These are phyloP conservation scores for Rhynchosporium secalis DNA, from an alignment of 2,329 filamentous ascomycete genomes.

Conservation along the genomic window DNA sequence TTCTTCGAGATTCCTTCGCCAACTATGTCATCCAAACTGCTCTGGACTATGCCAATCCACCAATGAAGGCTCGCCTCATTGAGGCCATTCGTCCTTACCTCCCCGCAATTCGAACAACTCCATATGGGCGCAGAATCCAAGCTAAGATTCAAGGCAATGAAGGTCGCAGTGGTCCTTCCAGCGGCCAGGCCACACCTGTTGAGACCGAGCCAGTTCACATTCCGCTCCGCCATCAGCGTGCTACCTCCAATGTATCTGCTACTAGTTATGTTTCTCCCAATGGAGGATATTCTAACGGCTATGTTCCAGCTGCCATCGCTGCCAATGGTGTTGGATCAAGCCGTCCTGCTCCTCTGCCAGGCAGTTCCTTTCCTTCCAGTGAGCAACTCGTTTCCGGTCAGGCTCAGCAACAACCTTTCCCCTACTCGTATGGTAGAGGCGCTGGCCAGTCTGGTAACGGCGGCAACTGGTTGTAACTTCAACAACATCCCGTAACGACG, in stretches of 20 bases:
- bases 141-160: slow-evolving; percentile 76
- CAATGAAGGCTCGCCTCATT: slow-evolving; percentile 73
- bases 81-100: slow-evolving; percentile 84
- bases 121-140: slow-evolving; percentile 90
- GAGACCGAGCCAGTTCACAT: slow-evolving; percentile 33
- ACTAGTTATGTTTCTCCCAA: slow-evolving; percentile 31
- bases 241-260: slow-evolving; percentile 37
- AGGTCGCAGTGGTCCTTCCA: slow-evolving; percentile 36
- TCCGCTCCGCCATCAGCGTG: slow-evolving; percentile 38
- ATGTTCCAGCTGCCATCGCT: slow-evolving; percentile 24
- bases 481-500: slow-evolving; percentile 34
- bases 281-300: slow-evolving; percentile 36
- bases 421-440: slow-evolving; percentile 36
- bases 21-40: slow-evolving; percentile 99
- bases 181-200: slow-evolving; percentile 38
- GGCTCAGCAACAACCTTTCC: slow-evolving; percentile 30
- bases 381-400: slow-evolving; percentile 31
- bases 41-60: slow-evolving; percentile 76
- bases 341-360: slow-evolving; percentile 26
- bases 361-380: slow-evolving; percentile 31
- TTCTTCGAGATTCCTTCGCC: slow-evolving; percentile 88
- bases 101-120: slow-evolving; percentile 82
- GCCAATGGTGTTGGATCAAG: slow-evolving; percentile 29
- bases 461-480: slow-evolving; percentile 38
- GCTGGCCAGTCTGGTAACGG: slow-evolving; percentile 33